Base-by-base conservation (phyloP, 768 basidiomycete species). In the Phanerochaete carnosa region DNA sequence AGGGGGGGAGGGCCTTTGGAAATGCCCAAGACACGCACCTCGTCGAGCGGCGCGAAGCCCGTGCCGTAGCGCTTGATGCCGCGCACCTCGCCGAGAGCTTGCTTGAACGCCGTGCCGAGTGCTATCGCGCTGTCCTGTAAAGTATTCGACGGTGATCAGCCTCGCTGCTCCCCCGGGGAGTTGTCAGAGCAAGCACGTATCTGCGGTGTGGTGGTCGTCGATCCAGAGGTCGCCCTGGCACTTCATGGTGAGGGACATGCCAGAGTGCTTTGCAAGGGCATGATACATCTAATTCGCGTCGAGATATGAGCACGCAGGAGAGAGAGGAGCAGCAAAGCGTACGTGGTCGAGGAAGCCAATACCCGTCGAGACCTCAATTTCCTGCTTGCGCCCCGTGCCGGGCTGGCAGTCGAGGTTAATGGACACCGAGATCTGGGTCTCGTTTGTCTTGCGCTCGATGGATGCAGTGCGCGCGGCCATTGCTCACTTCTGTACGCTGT, bases 261-360 rank as follows among this genome's bases (percentile, higher is more conserved):
- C 94, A 22, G 93, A 85, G 76, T 99, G 97, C 73, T 98, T 98
- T 35, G 97, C 96, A 3, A 99, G 84, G 1, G 97, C 96, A 64
- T 94, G 88, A 72, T 94, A 95, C 97, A 99, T 99, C 96, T 99
- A 51, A 23, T 56, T 1, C 57, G 33, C 8, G 52, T 28, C 33
- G 32, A 28, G 3, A 37, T 16, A 28, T 45, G 11, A 23, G 29
- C 47, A 28, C 32, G 46, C 15, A 19, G 12, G 45, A 29, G 45
- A 56, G 13, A 16, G 43, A 49, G 52, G 25, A 1, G 32, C 1
- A 59, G 61, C 9, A 39, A 26, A 37, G 75, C 83, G 61, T 74
- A 94, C 96, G 80, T 99, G 97, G 74, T 99, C 96, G 37, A 98
- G 82, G 73, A 98, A 99, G n/a, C 97, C 97, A 61, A 99, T 95